Conservation (phyloP, 2,329 filamentous ascomycete species). For the Gnomoniopsis sp. region DNA sequence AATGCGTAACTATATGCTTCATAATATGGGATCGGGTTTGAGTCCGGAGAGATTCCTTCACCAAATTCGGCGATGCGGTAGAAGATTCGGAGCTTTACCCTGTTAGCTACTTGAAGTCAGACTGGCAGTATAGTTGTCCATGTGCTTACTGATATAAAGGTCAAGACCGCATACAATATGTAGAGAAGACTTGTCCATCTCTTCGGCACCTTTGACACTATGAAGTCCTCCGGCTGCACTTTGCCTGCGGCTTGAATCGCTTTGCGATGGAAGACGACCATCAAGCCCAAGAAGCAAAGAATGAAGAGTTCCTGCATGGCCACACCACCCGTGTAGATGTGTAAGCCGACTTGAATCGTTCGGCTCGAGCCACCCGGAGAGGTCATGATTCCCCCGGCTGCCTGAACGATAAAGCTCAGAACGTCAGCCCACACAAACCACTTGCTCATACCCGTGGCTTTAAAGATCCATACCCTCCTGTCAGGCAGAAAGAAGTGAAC, state of each 20-base stretch:
- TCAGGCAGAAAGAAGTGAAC: conserved; percentile 36
- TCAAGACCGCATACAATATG: conserved; percentile 30
- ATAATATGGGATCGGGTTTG: conserved; percentile 44
- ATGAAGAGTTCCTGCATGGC: conserved; percentile 35
- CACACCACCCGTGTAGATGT: conserved; percentile 37
- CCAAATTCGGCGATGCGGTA: conserved; percentile 58
- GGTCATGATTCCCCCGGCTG: conserved; percentile 34
- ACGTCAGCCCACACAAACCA: conserved; percentile 47
- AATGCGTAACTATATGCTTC: conserved; percentile 49
- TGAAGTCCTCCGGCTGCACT: conserved; percentile 17
- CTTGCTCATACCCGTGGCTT: conserved; percentile 36
- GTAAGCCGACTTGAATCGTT: conserved; percentile 31
- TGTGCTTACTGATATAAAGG: conserved; percentile 33
- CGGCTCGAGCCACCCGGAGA: conserved; percentile 21
- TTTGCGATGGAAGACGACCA: conserved; percentile 32
- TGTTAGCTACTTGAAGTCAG: neutral
- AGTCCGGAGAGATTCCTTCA: conserved; percentile 34
- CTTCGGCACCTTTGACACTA: conserved; percentile 22
- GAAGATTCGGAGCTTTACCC: conserved; percentile 49
- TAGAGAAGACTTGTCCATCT: conserved; percentile 32
- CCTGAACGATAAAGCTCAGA: conserved; percentile 44
- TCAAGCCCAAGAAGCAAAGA: conserved; percentile 33
- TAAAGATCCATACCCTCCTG: conserved; percentile 26
- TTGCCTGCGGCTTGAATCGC: conserved; percentile 16
- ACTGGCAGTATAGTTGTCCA: neutral